Evolutionary conservation across 345 rosid genomes (phyloP).

Genomic region (Leavenworthia alabamica): DNA sequence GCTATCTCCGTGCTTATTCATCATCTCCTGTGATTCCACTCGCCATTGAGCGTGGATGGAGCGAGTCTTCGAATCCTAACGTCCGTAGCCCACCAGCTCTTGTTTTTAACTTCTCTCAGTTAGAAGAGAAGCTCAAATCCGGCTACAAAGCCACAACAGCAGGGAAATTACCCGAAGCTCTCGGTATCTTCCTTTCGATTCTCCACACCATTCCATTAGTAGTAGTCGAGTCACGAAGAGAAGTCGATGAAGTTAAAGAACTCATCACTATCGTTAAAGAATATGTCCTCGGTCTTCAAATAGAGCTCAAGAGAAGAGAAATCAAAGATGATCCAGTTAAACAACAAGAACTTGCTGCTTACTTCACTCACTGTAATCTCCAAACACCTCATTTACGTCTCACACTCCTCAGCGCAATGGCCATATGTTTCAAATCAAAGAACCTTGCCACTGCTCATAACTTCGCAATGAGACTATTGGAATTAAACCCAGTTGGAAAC

Average conservation of each 20-base stretch:
- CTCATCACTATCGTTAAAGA: slow-evolving; percentile 71
- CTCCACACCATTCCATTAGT: slow-evolving; percentile 90
- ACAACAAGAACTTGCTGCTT: slow-evolving; percentile 97
- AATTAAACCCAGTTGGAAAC: slow-evolving; percentile 70
- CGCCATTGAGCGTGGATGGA: slow-evolving; percentile 86
- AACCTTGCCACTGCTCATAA: slow-evolving; percentile 70
- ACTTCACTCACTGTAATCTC: slow-evolving; percentile 92
- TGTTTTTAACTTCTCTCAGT: slow-evolving; percentile 64
- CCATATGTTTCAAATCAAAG: slow-evolving; percentile 68
- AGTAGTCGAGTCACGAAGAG: slow-evolving; percentile 92
- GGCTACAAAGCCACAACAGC: slow-evolving; percentile 85
- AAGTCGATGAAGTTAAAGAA: slow-evolving; percentile 93
- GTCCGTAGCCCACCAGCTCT: slow-evolving; percentile 85
- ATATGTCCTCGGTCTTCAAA: slow-evolving; percentile 73
- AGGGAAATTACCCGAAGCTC: slow-evolving; percentile 77
- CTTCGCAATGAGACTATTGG: slow-evolving; percentile 73
- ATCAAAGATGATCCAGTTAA: slow-evolving; percentile 56
- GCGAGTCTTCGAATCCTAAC: slow-evolving; percentile 68
- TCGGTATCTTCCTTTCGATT: slow-evolving; percentile 58
- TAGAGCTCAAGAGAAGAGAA: slow-evolving; percentile 88
- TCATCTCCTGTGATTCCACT: slow-evolving; percentile 72
- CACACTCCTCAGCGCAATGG: slow-evolving; percentile 70
- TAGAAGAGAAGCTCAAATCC: slow-evolving; percentile 83
- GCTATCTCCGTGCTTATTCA: slow-evolving; percentile 68
- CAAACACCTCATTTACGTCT: slow-evolving; percentile 80